These are phyloP conservation scores for Kodamaea plutei DNA, from an alignment of 1,139 yeast genomes.

Conservation along the genomic window DNA sequence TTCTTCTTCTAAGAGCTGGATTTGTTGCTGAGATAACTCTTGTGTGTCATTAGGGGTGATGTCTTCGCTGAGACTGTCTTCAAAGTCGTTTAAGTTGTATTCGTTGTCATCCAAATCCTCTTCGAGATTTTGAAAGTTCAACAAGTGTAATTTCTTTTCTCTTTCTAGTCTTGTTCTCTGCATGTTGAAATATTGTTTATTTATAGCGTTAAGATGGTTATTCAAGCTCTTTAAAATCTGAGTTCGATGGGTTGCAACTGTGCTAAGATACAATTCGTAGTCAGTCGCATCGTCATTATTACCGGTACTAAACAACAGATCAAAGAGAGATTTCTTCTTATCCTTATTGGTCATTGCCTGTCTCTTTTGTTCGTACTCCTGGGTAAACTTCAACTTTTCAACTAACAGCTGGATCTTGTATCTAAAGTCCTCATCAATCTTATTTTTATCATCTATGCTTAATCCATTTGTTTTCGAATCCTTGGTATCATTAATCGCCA, in stretches of 20 bases:
- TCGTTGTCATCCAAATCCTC: conserved; percentile 12
- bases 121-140: conserved; percentile 40
- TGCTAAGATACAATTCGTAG: conserved; percentile 22
- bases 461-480: conserved; percentile 15
- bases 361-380: conserved; percentile 49
- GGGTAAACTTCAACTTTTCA: conserved; percentile 47
- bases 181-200: conserved; percentile 35
- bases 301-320: conserved; percentile 19
- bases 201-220: conserved; percentile 30
- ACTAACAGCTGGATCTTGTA: conserved; percentile 46
- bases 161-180: conserved; percentile 40
- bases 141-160: conserved; percentile 36
- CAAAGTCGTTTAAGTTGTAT: conserved; percentile 22
- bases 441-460: conserved; percentile 46
- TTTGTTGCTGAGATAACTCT: conserved; percentile 52
- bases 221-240: conserved; percentile 39
- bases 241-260: conserved; percentile 30
- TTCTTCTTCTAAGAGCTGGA: conserved; percentile 67
- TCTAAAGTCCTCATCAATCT: conserved; percentile 53
- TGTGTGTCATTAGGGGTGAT: conserved; percentile 4
- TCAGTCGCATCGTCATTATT: conserved; percentile 24
- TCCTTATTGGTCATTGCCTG: conserved; percentile 18
- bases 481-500: conserved; percentile 34
- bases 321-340: conserved; percentile 21
- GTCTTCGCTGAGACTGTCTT: conserved; percentile 8